A percentile compares a stretch with the other conserved stretches of the same genome.
These are phyloP conservation scores for Botrytis cinerea DNA, from an alignment of 2,329 filamentous ascomycete genomes.

Conservation along the genomic window DNA sequence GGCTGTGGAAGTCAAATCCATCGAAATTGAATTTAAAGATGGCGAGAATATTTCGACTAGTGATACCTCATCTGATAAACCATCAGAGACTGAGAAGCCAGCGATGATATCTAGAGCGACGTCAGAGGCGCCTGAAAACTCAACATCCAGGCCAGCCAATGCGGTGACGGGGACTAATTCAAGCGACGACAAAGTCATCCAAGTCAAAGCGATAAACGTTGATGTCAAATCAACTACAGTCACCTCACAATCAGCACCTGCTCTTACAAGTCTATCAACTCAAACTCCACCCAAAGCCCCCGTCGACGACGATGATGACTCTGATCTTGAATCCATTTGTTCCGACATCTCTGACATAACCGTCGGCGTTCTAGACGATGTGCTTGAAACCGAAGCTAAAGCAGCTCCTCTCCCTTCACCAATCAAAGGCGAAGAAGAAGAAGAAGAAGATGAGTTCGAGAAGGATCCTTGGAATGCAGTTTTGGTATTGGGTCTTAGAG, in stretches of 20 bases:
- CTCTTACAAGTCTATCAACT: neutral
- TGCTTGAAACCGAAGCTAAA: constrained; percentile 28
- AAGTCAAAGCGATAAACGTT: constrained; percentile 14
- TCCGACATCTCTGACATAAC: constrained; percentile 33
- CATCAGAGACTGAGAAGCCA: neutral
- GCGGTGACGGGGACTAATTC: neutral
- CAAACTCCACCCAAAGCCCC: neutral
- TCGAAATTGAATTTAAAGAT: constrained; percentile 10
- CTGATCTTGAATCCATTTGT: constrained; percentile 30
- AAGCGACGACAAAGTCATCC: constrained; percentile 4
- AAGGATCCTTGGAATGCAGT: constrained; percentile 64
- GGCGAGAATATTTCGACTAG: constrained; percentile 13
- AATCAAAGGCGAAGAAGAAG: constrained; percentile 45
- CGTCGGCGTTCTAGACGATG: constrained; percentile 29
- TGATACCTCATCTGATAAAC: neutral
- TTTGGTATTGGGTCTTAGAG: constrained; percentile 59
- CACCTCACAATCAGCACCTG: neutral
- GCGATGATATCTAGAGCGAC: neutral
- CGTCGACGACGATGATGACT: constrained; percentile 19
- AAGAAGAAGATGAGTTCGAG: constrained; percentile 57
- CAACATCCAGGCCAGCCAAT: neutral
- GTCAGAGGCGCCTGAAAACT: neutral
- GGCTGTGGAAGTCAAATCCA: neutral
- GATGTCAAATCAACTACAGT: neutral
- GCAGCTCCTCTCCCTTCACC: constrained; percentile 24